Base-by-base conservation (phyloP, 2,329 filamentous ascomycete genomes). In the Aureobasidium sp. region DNA sequence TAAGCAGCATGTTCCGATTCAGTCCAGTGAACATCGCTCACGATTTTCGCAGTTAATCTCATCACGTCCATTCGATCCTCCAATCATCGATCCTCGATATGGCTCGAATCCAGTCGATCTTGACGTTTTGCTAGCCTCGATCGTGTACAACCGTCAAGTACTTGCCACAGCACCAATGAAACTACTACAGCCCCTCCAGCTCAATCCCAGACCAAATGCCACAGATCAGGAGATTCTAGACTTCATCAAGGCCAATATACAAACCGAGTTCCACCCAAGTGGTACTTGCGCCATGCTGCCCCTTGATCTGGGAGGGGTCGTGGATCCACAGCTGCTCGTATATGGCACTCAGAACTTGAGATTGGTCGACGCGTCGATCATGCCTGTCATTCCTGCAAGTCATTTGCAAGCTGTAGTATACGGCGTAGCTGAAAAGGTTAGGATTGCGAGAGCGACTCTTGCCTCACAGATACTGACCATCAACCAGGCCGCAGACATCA, bases 281-380 rank as follows among this genome's bases (percentile, higher is more conserved):
- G 79, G 82, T 13, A 82, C 78, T n/a, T 76, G 76, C 49, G 75
- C 78, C 8, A 82, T 82, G 80, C 70, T 78, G 58, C 78, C 78
- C 2, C 67, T 70, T 29, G 74, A 75, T 34, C 71, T 78, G 2
- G 80, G 79, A 0, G 81, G 80, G 2, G 81, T 82, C 13, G 80
- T 82, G 0, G 75, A 79, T 61, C 65, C 76, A 8, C 66, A 72
- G 21, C 68, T 79, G 5, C 66, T 69, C 48, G 78, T 80, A 0
- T 78, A 78, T 63, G 78, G 78, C 3, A 76, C 74, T 29, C 67
- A 66, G 39, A 78, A 78, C 59, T 65, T 80, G 50, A 71, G 78
- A 39, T 72, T 80, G 29, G 77, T 79, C 5, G 78, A 81, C 65
- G 75, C 76, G 5, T 74, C 75, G 15, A 69, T 79, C 34, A 74